Evolutionary conservation across 1,284 basidiomycete species (phyloP), one percentile per base, ranked within the genome.

Genomic region (Ceratobasidium sp.): DNA sequence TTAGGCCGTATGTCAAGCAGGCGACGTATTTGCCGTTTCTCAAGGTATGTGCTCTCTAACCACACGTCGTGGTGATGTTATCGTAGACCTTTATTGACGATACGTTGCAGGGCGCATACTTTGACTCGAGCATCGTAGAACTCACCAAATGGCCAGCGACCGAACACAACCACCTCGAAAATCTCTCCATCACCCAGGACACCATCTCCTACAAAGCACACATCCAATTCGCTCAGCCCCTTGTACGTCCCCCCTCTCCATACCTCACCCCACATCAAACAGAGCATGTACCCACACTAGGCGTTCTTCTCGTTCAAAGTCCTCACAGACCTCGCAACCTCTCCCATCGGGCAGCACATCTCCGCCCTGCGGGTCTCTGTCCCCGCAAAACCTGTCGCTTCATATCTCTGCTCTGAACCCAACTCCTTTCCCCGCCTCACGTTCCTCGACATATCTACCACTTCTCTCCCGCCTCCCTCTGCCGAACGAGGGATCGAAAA

Each of bases 11-110:
- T 74, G 89, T 92, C 4, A 84, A 88, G 77, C 85, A 82, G 78
- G 89, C 90, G 3, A 89, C 86, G 4, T 92, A 92, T 79, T 86
- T 87, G 77, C 89, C 89, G 69, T 92, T 92, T 79, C 85, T 90
- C 31, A 88, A 87, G 37, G 71, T 69, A 37, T 37, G 9, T 19
- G 16, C 31, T 53, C n/a, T 59, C 56, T 19, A 59, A 34, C 22
- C 16, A 7, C 51, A 53, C 16, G 16, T 43, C 16, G 9, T 9
- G 9, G n/a, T 53, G 22, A 16, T 9, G n/a, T 7, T 24, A n/a
- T 53, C n/a, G 13, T 11, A n/a, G 9, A 7, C 51, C 7, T 11
- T 24, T 53, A 53, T 8, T 24, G 8, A n/a, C 13, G 13, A 53
- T 56, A 56, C 24, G n/a, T 34, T 56, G 27, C 51, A 76, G 87